Conservation (phyloP, 2,329 filamentous ascomycete genomes). For the Celoporthe dispersa region DNA sequence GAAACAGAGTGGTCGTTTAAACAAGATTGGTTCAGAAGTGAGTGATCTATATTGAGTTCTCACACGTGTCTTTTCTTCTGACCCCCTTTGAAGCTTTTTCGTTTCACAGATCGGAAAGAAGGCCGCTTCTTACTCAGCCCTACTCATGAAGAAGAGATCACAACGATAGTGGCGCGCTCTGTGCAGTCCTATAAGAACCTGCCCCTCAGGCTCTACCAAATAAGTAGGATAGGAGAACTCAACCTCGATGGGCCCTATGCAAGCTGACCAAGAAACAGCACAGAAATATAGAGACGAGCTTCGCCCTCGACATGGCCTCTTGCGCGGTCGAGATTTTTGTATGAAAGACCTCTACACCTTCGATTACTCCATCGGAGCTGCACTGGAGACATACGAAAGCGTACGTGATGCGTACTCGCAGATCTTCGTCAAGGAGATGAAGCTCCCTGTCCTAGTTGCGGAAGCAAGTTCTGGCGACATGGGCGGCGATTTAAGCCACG, state of each 20-base stretch:
- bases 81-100: conserved; percentile 68
- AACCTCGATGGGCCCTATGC: not conserved
- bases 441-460: conserved; percentile 81
- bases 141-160: conserved; percentile 97
- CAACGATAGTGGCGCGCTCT: conserved; percentile 72
- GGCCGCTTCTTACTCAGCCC: conserved; percentile 78
- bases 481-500: conserved; percentile 90
- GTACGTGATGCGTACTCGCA: conserved; percentile 75
- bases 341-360: conserved; percentile 99
- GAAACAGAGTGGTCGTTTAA: conserved; percentile 81
- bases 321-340: conserved; percentile 87
- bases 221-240: conserved; percentile 57
- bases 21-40: conserved; percentile 74
- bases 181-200: conserved; percentile 84
- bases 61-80: conserved; percentile 31
- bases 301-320: conserved; percentile 82
- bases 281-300: conserved; percentile 95
- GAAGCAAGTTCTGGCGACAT: conserved; percentile 95
- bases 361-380: conserved; percentile 69
- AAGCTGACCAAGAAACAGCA: conserved; percentile 49
- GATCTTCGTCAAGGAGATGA: conserved; percentile 77
- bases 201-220: conserved; percentile 88
- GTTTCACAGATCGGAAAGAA: conserved; percentile 78
- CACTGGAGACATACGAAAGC: conserved; percentile 77
- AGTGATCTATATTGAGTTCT: conserved; percentile 20